phyloP scores from a whole-genome alignment of 2,329 filamentous ascomycete species.

The Anthostomella pinea region DNA sequence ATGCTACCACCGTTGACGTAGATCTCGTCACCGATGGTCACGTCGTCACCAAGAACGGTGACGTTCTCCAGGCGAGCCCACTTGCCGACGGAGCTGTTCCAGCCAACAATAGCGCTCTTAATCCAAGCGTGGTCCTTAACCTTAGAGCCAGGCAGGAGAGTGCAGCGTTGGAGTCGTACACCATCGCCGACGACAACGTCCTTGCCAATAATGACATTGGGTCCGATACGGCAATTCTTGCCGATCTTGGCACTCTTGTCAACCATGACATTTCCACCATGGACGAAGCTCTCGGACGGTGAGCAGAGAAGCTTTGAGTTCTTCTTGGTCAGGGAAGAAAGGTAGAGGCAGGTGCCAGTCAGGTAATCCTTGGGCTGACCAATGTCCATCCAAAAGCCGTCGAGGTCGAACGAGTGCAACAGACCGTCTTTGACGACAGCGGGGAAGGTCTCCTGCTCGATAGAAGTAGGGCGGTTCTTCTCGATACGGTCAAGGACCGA shows the following conservation, averaged over 20 bases:
- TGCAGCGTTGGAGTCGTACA: constrained; percentile 89
- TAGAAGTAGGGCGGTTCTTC: constrained; percentile 84
- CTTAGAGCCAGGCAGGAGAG: constrained; percentile 83
- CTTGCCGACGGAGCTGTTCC: constrained; percentile 93
- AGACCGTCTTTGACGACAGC: constrained; percentile 85
- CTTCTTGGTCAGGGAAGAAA: constrained; percentile 88
- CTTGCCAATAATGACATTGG: constrained; percentile 94
- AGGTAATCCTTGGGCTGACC: constrained; percentile 99
- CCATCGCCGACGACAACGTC: constrained; percentile 91
- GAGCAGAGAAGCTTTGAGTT: constrained; percentile 79
- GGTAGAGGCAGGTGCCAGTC: constrained; percentile 91
- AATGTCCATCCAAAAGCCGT: constrained; percentile 99
- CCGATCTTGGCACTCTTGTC: constrained; percentile 94
- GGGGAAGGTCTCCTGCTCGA: constrained; percentile 98
- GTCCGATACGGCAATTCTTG: constrained; percentile 96
- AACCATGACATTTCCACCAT: constrained; percentile 94
- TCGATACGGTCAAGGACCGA: constrained; percentile 89
- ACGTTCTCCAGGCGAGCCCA: constrained; percentile 98
- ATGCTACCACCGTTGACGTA: constrained; percentile 97
- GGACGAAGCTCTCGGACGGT: constrained; percentile 71
- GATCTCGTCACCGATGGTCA: constrained; percentile 95
- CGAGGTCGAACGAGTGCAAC: constrained; percentile 92
- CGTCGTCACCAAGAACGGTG: constrained; percentile 95
- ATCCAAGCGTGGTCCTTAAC: constrained; percentile 99
- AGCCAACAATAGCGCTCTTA: constrained; percentile 97